These are phyloP conservation scores for Syncephalastrum monosporum DNA, from an alignment of 371 early-diverging fungal genomes.

Conservation along the genomic window DNA sequence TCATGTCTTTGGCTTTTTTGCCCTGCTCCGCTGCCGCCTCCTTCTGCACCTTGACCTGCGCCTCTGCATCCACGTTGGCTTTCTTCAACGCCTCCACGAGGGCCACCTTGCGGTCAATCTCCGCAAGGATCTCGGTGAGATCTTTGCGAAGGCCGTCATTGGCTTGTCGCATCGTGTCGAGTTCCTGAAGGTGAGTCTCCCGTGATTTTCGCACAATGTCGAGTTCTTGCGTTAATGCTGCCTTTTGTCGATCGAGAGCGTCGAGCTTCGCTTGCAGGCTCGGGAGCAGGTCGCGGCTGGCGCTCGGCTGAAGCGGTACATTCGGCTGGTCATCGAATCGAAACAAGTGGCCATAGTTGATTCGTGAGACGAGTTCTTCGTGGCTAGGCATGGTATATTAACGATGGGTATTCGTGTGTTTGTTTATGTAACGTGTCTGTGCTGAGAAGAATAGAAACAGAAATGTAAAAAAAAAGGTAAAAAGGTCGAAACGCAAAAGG, in stretches of 20 bases:
- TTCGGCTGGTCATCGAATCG: constrained; percentile 8
- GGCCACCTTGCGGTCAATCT: constrained; percentile 10
- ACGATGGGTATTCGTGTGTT: too few species aligned
- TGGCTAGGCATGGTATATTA: too few species aligned
- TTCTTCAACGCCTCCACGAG: constrained; percentile 8
- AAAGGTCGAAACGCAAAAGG: too few species aligned
- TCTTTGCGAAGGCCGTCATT: constrained; percentile 10
- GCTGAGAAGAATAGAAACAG: too few species aligned
- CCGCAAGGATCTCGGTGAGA: constrained; percentile 5
- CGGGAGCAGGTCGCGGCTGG: constrained; percentile 9
- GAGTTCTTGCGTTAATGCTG: constrained; percentile 7
- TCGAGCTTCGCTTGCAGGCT: constrained; percentile 1
- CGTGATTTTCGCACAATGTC: constrained; percentile 3
- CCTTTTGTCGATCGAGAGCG: constrained; percentile 3
- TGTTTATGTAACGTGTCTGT: too few species aligned
- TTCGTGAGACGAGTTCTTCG: constrained; percentile 9
- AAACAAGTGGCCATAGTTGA: constrained; percentile 17
- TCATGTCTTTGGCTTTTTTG: background rate
- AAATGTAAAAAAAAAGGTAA: too few species aligned
- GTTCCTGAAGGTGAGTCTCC: constrained; percentile 5
- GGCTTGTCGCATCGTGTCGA: constrained; percentile 2
- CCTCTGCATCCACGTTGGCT: constrained; percentile 4
- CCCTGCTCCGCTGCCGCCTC: constrained; percentile 4
- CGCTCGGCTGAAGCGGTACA: constrained; percentile 3
- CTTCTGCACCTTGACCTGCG: background rate